Base-by-base conservation (phyloP, 106 monocot genomes). In the Gastrodia elata region DNA sequence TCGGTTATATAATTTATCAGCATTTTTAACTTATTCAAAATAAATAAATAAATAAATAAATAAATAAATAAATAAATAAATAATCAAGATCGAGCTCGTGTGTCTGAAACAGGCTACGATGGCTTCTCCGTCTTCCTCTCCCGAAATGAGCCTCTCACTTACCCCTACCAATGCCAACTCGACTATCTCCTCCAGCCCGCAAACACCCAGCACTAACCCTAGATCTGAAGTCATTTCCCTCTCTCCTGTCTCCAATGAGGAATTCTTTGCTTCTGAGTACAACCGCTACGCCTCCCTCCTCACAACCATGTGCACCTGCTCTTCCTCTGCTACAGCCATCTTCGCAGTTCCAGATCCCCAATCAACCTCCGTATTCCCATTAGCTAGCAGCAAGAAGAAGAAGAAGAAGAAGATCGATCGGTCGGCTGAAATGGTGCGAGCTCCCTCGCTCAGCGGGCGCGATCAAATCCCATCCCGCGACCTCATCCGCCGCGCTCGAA, bases 401-500 rank as follows among this genome's bases (percentile, higher is more conserved):
- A 32, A 30, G 65, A 65, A 32, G 65, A 34, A 32, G 65, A 65
- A 8, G 36, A 33, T 9, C 15, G 33, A 33, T 38, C 67, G 67
- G 18, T 67, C 35, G 67, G 32, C 67, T 8, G 67, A 67, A 36
- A 67, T 67, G 35, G 65, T 67, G 6, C 5, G 67, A 14, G 11
- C 37, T 25, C 37, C 34, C 36, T 33, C 67, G 4, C 67, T 36
- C 16, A 20, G 67, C 10, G 36, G 4, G 36, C 32, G 37, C 3
- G 67, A 67, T 5, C 67, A 35, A 6, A 38, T 20, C n/a, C 36
- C 34, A 15, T 67, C 37, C 67, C 34, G 34, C 67, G 34, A 67
- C 34, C 34, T 67, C 67, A 15, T 67, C 35, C 67, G 67, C 35
- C 67, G 67, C 4, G 37, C 67, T 38, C 67, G 67, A 18, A 67